Percentiles rank a stretch among this genome's conserved stretches.
phyloP scores from a whole-genome alignment of 768 basidiomycete genomes.

The Termitomyces sp. region DNA sequence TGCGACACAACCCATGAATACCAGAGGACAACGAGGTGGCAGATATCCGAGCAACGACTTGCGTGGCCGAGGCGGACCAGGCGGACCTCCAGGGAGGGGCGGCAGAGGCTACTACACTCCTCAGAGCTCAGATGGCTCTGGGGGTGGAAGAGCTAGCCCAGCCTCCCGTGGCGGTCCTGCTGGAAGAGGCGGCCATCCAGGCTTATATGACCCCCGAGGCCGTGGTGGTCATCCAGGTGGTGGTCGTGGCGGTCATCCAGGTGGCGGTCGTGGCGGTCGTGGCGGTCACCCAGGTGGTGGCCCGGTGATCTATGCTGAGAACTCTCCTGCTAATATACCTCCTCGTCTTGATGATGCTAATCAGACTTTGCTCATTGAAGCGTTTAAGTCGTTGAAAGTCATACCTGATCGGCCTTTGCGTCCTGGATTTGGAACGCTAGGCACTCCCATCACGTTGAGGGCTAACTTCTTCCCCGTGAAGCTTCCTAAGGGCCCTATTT shows the following conservation, averaged over 20 bases:
- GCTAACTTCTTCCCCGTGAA: conserved; percentile 62
- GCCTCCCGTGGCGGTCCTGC: conserved; percentile 20
- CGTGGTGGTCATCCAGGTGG: conserved; percentile 20
- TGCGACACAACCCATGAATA: conserved; percentile 16
- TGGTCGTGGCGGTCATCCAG: conserved; percentile 15
- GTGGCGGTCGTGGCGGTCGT: conserved; percentile 19
- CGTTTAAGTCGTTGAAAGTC: conserved; percentile 31
- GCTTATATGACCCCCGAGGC: conserved; percentile 20
- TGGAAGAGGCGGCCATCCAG: conserved; percentile 18
- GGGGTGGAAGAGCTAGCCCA: conserved; percentile 17
- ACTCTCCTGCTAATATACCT: conserved; percentile 30
- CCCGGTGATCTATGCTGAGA: conserved; percentile 36
- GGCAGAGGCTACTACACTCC: conserved; percentile 13
- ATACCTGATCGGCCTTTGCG: conserved; percentile 43
- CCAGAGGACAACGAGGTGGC: conserved; percentile 18
- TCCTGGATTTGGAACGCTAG: conserved; percentile 54
- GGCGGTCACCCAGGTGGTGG: conserved; percentile 24
- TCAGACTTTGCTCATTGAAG: conserved; percentile 34
- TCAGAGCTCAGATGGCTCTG: conserved; percentile 10
- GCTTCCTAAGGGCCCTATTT: conserved; percentile 42
- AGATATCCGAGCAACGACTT: conserved; percentile 12
- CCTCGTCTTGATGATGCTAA: conserved; percentile 29
- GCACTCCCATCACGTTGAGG: conserved; percentile 45
- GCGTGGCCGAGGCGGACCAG: conserved; percentile 7
- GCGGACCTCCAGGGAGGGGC: conserved; percentile 16